These are phyloP conservation scores for Brasilioporus rufonigricans DNA, from an alignment of 768 basidiomycete genomes.

Conservation along the genomic window DNA sequence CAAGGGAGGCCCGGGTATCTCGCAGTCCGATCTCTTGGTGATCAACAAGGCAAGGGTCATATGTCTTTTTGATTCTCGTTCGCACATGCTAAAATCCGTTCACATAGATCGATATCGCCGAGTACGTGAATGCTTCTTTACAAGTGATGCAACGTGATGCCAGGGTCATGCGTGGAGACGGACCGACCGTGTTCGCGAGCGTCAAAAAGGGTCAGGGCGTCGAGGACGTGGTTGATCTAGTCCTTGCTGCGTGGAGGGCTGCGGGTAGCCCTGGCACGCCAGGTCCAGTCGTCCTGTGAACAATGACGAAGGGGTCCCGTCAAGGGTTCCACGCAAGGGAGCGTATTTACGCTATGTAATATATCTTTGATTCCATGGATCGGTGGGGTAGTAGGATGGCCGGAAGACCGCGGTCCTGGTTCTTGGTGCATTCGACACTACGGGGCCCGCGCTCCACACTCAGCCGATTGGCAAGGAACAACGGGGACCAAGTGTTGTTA, in stretches of 20 bases:
- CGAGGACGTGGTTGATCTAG: constrained; percentile 74
- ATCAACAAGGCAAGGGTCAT: constrained; percentile 77
- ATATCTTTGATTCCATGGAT: background rate
- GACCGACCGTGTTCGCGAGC: constrained; percentile 89
- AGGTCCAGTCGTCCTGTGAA: constrained; percentile 35
- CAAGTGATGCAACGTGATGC: constrained; percentile 94
- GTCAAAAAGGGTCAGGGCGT: constrained; percentile 78
- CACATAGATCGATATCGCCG: constrained; percentile 85
- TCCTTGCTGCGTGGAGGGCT: constrained; percentile 85
- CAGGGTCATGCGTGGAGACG: constrained; percentile 89
- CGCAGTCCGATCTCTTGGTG: constrained; percentile 90
- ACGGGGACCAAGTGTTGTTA: background rate
- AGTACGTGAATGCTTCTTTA: constrained; percentile 88
- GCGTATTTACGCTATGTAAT: constrained; percentile 4
- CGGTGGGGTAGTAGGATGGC: constrained; percentile 1
- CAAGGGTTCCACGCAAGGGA: background rate
- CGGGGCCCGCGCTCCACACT: background rate
- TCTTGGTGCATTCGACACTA: background rate
- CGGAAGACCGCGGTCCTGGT: background rate
- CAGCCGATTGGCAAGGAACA: no score
- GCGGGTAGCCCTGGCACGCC: constrained; percentile 71
- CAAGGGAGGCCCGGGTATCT: constrained; percentile 97
- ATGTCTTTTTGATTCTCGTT: background rate
- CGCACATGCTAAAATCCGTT: background rate
- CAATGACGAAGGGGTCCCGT: background rate